Base-by-base conservation (phyloP, 2,329 filamentous ascomycete genomes). In the Fusarium papillatum region DNA sequence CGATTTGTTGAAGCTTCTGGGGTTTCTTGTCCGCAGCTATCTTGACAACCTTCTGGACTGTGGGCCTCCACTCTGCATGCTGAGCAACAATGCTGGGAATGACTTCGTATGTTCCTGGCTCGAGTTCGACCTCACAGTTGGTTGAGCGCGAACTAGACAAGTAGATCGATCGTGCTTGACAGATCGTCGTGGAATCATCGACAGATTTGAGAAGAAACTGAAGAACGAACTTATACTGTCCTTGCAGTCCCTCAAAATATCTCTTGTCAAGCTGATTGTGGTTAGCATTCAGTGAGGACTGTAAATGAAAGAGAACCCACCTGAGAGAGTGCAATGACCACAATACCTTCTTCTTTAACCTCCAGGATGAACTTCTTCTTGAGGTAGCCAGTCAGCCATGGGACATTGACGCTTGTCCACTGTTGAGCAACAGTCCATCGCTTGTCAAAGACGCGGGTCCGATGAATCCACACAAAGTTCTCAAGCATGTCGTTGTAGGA, bases 51-150 rank as follows among this genome's bases (percentile, higher is more conserved):
- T 93, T 88, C 71, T 93, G 90, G 0, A 92, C 88, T 0, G 89
- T 88, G 2, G 85, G 84, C 4, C 82, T 80, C 5, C 83, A 80
- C 10, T 87, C 83, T 11, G 87, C 86, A 16, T 85, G 79, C 34
- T 79, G 79, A 0, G 93, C 92, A 7, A 90, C 91, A 75, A 95
- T 89, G 80, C 93, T 94, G 78, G 94, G 90, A 11, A 95, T 84
- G 0, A 95, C 89, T 53, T 90, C 90, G 82, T 95, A 95, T 19
- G 86, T 88, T 8, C 93, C 93, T 0, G 92, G 87, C 38, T 94
- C 90, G 2, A 95, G 89, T 43, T 91, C 86, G n/a, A 95, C 86
- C 79, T 95, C 94, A n/a, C 91, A 92, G 68, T 90, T 94, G 17
- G 94, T 90, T 2, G 91, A 93, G 10, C 94, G 90, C 60, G 87